phyloP scores from a whole-genome alignment of 139 green algal species.

The Trebouxia sp. region DNA sequence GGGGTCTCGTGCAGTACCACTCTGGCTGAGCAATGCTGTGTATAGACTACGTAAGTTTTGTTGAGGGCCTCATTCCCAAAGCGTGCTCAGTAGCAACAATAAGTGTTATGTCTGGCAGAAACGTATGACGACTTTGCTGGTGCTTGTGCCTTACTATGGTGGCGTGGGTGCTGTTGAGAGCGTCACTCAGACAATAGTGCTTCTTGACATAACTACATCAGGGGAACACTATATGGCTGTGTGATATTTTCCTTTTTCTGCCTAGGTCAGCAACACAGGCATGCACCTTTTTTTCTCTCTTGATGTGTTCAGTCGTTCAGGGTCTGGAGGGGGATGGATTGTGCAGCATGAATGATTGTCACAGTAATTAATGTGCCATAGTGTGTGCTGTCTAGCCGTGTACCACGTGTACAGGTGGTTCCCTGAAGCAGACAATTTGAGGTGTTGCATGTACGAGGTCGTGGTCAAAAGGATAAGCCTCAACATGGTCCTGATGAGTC shows the following conservation, averaged over 20 bases:
- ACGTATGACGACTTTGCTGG: background rate
- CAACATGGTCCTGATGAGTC: no score
- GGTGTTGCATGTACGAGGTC: no score
- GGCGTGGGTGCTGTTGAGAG: background rate
- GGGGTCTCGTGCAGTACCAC: no score
- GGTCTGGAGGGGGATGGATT: no score
- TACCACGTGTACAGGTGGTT: no score
- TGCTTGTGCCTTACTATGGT: background rate
- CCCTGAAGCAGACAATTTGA: no score
- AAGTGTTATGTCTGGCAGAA: background rate
- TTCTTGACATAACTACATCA: constrained; percentile 19
- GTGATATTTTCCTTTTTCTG: background rate
- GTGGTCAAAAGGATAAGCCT: no score
- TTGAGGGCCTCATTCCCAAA: background rate
- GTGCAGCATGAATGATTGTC: background rate
- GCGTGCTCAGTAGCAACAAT: background rate
- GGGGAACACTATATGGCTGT: background rate
- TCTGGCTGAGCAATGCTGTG: background rate
- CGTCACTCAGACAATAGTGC: background rate
- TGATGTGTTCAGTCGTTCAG: no score
- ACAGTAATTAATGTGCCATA: background rate
- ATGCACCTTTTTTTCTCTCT: no score
- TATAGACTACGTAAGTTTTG: background rate
- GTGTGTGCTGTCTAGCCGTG: background rate
- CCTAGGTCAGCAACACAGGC: no score